Conservation (phyloP, 768 basidiomycete genomes). For the Russula sp. region DNA sequence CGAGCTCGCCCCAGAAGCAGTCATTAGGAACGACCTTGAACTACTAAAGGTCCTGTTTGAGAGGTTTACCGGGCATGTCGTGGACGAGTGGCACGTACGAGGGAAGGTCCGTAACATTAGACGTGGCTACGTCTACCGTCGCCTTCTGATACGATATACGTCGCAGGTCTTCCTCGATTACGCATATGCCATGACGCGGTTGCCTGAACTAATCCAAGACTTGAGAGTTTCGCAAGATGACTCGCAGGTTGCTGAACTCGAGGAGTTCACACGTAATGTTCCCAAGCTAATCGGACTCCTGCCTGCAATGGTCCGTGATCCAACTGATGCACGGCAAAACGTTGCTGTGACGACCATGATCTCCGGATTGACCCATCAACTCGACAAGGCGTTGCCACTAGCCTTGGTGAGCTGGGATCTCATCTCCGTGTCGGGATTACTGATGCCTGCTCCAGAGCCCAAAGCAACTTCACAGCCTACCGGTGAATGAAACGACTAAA, state of each 20-base stretch:
- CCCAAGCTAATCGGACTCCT: slow-evolving; percentile 61
- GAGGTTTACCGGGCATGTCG: slow-evolving; percentile 47
- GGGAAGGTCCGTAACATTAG: slow-evolving; percentile 49
- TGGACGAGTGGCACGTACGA: slow-evolving; percentile 74
- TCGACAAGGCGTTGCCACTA: slow-evolving; percentile 54
- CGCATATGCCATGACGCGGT: slow-evolving; percentile 49
- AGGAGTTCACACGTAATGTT: slow-evolving; percentile 49
- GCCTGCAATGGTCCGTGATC: slow-evolving; percentile 57
- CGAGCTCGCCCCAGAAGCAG: slow-evolving; percentile 84
- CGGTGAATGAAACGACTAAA: slow-evolving; percentile 17
- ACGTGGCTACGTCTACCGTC: neutral
- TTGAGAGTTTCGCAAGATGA: slow-evolving; percentile 23
- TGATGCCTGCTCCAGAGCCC: slow-evolving; percentile 7
- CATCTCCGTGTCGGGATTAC: neutral
- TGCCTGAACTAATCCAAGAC: slow-evolving; percentile 45
- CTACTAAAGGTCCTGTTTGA: slow-evolving; percentile 65
- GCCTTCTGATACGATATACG: neutral
- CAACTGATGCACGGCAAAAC: slow-evolving; percentile 53
- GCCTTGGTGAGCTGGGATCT: slow-evolving; percentile 44
- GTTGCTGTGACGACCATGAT: slow-evolving; percentile 72
- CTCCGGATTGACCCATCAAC: slow-evolving; percentile 46
- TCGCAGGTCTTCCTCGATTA: slow-evolving; percentile 66
- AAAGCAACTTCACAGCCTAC: slow-evolving; percentile 13
- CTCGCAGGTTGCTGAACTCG: slow-evolving; percentile 49
- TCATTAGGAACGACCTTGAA: slow-evolving; percentile 50